A percentile compares a stretch with the other conserved stretches of the same genome.
Conservation (phyloP, 1,139 yeast species). For the Geotrichum aggregatum region DNA sequence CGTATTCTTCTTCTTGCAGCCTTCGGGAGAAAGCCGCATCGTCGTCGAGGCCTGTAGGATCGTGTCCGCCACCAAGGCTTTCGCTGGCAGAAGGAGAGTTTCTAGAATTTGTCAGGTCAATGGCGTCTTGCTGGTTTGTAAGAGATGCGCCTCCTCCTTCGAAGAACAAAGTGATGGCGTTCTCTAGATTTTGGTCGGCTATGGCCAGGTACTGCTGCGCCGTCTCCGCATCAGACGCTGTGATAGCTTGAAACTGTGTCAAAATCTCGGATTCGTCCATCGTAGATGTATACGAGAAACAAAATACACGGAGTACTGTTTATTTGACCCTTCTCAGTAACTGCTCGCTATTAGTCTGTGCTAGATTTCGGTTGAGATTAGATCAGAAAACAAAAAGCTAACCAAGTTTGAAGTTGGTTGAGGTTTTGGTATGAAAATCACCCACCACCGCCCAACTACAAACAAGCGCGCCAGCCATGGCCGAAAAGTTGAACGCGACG, state of each 20-base stretch:
- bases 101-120: not conserved
- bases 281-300: not conserved
- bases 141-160: slow-evolving; percentile 58
- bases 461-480: slow-evolving; percentile 2
- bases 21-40: slow-evolving; percentile 63
- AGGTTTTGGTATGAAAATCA: not conserved
- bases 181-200: slow-evolving; percentile 73
- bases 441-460: not conserved
- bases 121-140: slow-evolving; percentile 30
- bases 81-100: not conserved
- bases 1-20: slow-evolving; percentile 57
- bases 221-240: slow-evolving; percentile 65
- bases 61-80: slow-evolving; percentile 15
- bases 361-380: too few relatives aligned
- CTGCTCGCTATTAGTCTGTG: too few relatives aligned
- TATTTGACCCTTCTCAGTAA: too few relatives aligned
- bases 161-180: slow-evolving; percentile 79
- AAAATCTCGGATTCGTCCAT: slow-evolving; percentile 43
- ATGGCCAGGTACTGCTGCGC: slow-evolving; percentile 80
- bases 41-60: slow-evolving; percentile 28
- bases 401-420: not conserved
- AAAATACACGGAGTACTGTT: too few relatives aligned
- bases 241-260: slow-evolving; percentile 77
- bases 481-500: slow-evolving; percentile 14
- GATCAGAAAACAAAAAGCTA: not conserved